Percentiles rank a stretch among this genome's conserved stretches.
Conservation (phyloP, 805 yeast species). For the Kodamaea laetipori region DNA sequence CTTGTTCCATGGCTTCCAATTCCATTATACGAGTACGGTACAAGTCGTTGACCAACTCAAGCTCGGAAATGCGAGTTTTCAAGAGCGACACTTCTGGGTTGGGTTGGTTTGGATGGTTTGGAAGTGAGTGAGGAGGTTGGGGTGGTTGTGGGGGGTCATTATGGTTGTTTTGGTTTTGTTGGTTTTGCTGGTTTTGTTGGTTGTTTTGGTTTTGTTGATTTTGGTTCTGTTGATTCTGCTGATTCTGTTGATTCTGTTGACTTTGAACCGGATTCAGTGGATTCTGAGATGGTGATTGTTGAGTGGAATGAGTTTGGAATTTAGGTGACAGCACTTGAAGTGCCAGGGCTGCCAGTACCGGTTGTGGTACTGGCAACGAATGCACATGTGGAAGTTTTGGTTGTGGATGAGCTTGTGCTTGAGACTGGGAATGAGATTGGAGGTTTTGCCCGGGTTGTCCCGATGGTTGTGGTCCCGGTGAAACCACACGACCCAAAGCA, state of each 20-base stretch:
- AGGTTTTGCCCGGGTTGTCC: too few relatives aligned
- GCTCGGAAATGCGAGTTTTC: constrained; percentile 78
- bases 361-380: constrained; percentile 2
- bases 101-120: constrained; percentile 2
- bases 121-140: not conserved
- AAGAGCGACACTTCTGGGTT: constrained; percentile 41
- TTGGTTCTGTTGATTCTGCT: constrained; percentile 16
- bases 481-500: constrained; percentile 19
- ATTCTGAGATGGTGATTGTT: constrained; percentile 1
- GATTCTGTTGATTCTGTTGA: too few relatives aligned
- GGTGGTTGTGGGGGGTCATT: constrained; percentile 16
- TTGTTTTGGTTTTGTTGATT: constrained; percentile 12
- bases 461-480: too few relatives aligned
- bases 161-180: constrained; percentile 15
- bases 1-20: constrained; percentile 68
- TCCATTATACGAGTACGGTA: constrained; percentile 82
- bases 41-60: constrained; percentile 87
- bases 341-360: constrained; percentile 24
- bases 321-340: constrained; percentile 11
- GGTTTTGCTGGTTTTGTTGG: constrained; percentile 14
- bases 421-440: too few relatives aligned
- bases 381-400: constrained; percentile 31
- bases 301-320: constrained; percentile 10
- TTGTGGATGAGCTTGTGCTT: constrained; percentile 19
- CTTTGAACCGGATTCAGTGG: constrained; percentile 11